Percentiles rank a stretch among this genome's conserved stretches.
phyloP scores from a whole-genome alignment of 768 basidiomycete species.

The Russula foetens region DNA sequence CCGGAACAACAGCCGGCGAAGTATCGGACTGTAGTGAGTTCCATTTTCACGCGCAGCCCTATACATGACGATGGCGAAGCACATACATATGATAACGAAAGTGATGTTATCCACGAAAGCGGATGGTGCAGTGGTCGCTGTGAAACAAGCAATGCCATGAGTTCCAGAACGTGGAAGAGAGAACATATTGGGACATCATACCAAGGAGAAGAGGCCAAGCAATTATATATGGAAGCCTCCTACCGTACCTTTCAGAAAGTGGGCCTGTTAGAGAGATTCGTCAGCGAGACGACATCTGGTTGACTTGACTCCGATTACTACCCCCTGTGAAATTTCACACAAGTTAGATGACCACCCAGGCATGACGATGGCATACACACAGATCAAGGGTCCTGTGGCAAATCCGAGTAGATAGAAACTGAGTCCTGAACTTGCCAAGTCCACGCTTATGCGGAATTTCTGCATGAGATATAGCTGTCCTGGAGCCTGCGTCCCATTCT shows the following conservation, averaged over 20 bases:
- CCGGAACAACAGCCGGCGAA: slow-evolving; percentile 16
- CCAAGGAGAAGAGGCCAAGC: slow-evolving; percentile 19
- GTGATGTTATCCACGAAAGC: slow-evolving; percentile 17
- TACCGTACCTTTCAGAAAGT: slow-evolving; percentile 16
- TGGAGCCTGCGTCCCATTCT: slow-evolving; percentile 14
- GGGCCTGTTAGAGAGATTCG: slow-evolving; percentile 3
- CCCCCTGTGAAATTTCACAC: background rate
- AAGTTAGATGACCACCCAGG: background rate
- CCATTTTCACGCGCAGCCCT: background rate
- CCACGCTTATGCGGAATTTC: slow-evolving; percentile 15
- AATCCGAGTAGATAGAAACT: slow-evolving; percentile 24
- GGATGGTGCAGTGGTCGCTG: slow-evolving; percentile 12
- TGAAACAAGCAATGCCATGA: background rate
- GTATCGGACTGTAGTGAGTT: slow-evolving; percentile 13
- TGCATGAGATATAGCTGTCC: slow-evolving; percentile 18
- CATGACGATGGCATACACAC: slow-evolving; percentile 9
- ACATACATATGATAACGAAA: slow-evolving; percentile 18
- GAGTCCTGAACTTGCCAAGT: slow-evolving; percentile 20
- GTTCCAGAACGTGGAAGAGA: background rate
- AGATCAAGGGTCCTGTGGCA: slow-evolving; percentile 18
- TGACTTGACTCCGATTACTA: background rate
- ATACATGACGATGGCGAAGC: background rate
- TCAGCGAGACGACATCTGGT: background rate
- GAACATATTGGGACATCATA: background rate
- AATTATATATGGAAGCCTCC: slow-evolving; percentile 11